Conservation (phyloP, 2,329 filamentous ascomycete genomes). For the Phialophora chinensis region DNA sequence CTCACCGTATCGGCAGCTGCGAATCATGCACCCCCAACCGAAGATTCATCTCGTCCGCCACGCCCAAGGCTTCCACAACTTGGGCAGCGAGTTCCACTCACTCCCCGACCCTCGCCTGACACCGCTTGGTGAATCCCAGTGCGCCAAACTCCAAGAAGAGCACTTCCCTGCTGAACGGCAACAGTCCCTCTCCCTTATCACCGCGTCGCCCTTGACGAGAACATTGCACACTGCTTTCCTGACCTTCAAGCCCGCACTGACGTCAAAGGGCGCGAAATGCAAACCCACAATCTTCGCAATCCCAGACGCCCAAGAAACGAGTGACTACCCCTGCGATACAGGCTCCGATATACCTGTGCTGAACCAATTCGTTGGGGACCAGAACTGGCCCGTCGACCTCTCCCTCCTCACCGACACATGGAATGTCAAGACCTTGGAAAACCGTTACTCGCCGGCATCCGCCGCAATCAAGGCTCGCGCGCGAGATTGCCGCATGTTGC, state of each 20-base stretch:
- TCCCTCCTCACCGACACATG: slow-evolving; percentile 67
- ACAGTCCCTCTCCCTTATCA: slow-evolving; percentile 63
- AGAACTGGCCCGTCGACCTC: slow-evolving; percentile 66
- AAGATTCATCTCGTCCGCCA: slow-evolving; percentile 39
- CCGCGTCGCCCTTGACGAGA: slow-evolving; percentile 78
- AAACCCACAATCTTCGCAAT: slow-evolving; percentile 66
- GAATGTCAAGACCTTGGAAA: slow-evolving; percentile 67
- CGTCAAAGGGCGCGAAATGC: slow-evolving; percentile 47
- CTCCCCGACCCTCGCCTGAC: slow-evolving; percentile 82
- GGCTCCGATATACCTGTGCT: slow-evolving; percentile 66
- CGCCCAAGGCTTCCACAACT: slow-evolving; percentile 78
- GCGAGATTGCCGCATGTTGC: slow-evolving; percentile 62
- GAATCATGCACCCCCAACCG: slow-evolving; percentile 32
- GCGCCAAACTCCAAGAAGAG: slow-evolving; percentile 62
- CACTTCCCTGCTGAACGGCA: slow-evolving; percentile 63
- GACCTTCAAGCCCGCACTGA: slow-evolving; percentile 66
- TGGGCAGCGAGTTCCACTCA: slow-evolving; percentile 69
- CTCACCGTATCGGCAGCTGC: background rate
- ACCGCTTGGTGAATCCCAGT: slow-evolving; percentile 75
- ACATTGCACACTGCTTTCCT: slow-evolving; percentile 79
- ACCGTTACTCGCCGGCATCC: slow-evolving; percentile 54
- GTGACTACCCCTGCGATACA: slow-evolving; percentile 74
- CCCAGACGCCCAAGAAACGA: slow-evolving; percentile 80
- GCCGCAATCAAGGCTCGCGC: slow-evolving; percentile 66
- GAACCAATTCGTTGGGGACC: slow-evolving; percentile 64